A percentile compares a stretch with the other conserved stretches of the same genome.
Evolutionary conservation across 495 filamentous ascomycete species (phyloP).

Genomic region (Talaromyces adpressus): DNA sequence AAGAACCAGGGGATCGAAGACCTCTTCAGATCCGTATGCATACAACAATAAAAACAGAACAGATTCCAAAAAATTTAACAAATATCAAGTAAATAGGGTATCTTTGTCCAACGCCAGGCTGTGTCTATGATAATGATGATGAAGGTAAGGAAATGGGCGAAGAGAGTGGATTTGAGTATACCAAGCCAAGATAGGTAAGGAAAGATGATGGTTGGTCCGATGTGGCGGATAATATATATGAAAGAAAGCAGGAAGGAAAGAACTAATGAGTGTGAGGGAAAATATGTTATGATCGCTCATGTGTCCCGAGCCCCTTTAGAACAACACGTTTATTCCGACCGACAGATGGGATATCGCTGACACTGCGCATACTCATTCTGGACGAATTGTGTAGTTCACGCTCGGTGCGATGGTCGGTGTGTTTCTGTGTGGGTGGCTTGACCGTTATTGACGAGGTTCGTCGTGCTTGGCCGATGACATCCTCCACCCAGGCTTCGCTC

Average conservation of each 20-base stretch:
- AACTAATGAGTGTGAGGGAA: not conserved
- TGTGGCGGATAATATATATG: not conserved
- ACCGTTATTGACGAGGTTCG: constrained; percentile 23
- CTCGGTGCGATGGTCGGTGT: constrained; percentile 1
- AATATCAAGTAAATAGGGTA: constrained; percentile 3
- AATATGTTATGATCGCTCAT: constrained; percentile 5
- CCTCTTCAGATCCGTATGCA: not conserved
- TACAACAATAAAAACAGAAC: not conserved
- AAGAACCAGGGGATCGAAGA: not conserved
- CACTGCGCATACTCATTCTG: constrained; percentile 16
- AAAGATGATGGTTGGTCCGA: not conserved
- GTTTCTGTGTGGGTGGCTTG: constrained; percentile 4
- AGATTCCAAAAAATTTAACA: not conserved
- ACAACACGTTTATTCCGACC: constrained; percentile 32
- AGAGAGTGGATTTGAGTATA: not conserved
- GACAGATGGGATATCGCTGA: constrained; percentile 32
- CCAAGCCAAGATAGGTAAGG: not conserved
- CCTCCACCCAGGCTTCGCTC: constrained; percentile 46
- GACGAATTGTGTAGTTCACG: constrained; percentile 3
- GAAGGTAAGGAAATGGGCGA: not conserved
- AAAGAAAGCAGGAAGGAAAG: not conserved
- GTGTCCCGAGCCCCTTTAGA: constrained; percentile 26
- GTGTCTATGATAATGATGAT: not conserved
- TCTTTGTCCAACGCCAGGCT: not conserved
- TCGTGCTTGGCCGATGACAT: constrained; percentile 37